These are phyloP conservation scores for Fusarium scirpi DNA, from an alignment of 2,329 filamentous ascomycete species.

Conservation along the genomic window DNA sequence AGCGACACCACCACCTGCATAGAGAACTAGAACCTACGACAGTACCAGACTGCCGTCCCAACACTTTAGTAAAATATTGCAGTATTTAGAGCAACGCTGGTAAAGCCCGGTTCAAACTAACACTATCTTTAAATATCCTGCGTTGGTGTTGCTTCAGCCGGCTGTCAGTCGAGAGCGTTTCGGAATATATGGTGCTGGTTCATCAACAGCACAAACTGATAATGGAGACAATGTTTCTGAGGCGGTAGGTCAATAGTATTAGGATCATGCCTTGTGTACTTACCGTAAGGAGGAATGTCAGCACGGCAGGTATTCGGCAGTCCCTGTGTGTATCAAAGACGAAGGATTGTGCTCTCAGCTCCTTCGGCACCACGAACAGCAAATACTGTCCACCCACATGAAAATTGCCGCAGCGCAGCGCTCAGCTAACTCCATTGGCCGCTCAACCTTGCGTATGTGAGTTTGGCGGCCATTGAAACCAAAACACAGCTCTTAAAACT, in stretches of 20 bases:
- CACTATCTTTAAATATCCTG: neutral
- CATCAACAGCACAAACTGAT: neutral
- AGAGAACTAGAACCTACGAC: neutral
- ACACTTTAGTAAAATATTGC: neutral
- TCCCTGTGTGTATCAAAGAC: neutral
- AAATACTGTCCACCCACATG: neutral
- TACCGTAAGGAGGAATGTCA: neutral
- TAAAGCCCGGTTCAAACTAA: neutral
- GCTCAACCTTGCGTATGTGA: neutral
- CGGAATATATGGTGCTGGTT: neutral
- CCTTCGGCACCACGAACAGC: neutral
- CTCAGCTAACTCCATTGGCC: no score
- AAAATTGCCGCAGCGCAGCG: neutral
- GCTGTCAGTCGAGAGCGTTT: neutral
- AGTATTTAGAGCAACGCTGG: slow-evolving; percentile 1
- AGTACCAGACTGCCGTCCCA: neutral
- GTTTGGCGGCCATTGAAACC: neutral
- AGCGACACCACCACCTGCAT: slow-evolving; percentile 25
- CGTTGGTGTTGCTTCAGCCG: neutral
- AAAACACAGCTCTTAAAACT: neutral
- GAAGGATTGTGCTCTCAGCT: neutral
- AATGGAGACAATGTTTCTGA: neutral
- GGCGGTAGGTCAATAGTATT: neutral
- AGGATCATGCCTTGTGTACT: neutral
- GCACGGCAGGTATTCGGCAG: neutral